phyloP scores from a whole-genome alignment of 352 stramenopile species.

The Thalassiosira livingstoniorum region DNA sequence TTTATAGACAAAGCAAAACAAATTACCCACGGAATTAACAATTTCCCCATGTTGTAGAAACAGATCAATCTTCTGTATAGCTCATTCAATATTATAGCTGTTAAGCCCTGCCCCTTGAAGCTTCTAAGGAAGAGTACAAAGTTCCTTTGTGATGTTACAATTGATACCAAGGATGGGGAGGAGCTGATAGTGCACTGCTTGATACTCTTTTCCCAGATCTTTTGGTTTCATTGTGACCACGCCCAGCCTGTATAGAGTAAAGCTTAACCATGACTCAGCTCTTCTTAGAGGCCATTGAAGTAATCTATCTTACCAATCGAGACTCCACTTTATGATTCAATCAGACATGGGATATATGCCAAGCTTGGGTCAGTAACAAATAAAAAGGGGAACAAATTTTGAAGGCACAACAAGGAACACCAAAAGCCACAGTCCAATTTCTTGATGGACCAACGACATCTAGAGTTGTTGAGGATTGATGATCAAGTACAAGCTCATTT shows the following conservation, averaged over 20 bases:
- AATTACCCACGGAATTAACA: background rate
- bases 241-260: background rate
- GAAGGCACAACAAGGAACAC: too few relatives aligned
- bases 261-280: background rate
- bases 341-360: too few relatives aligned
- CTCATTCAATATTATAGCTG: background rate
- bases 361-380: too few relatives aligned
- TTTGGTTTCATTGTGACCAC: background rate
- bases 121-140: background rate
- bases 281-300: background rate
- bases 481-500: too few relatives aligned
- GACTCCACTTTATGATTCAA: conserved; percentile 10
- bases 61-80: background rate
- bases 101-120: background rate
- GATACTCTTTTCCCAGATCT: background rate
- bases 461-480: too few relatives aligned
- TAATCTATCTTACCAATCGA: conserved; percentile 5
- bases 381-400: too few relatives aligned
- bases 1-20: background rate
- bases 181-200: background rate
- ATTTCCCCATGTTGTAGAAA: background rate
- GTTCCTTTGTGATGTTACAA: background rate
- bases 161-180: conserved; percentile 4
- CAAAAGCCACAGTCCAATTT: too few relatives aligned
- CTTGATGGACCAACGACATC: too few relatives aligned